Base-by-base conservation (phyloP, 192 early-diverging fungal species). In the Obelidium mucronatum region DNA sequence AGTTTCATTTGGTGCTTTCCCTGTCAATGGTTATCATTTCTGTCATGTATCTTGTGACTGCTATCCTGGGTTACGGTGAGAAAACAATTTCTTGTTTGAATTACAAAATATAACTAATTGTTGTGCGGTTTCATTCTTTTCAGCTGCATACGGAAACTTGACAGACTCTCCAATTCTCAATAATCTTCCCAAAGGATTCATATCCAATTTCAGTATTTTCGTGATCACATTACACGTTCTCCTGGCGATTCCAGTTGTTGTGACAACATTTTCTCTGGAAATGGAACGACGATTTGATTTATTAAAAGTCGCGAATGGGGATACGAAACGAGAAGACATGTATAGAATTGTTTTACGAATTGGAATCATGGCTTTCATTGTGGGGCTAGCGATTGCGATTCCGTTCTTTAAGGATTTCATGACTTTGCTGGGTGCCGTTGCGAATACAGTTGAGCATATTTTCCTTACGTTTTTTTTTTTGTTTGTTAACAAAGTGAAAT, bases 381-480 rank as follows among this genome's bases (percentile, higher is more conserved):
- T 84, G 3, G 76, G 82, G n/a, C 80, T 91, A 67, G 91, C 92
- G 8, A 80, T 91, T 72, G 78, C 86, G 34, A 85, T 95, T 3
- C 92, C 94, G 4, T 93, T 90, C 83, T 95, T 96, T 86, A 88
- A 86, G 59, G 89, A 92, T 72, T 83, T 94, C 30, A 85, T 95
- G 86, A 89, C 89, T 2, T 82, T 96, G n/a, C 67, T 96, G n/a
- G 93, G 94, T n/a, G 91, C 93, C 5, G 74, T 94, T 8, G 88
- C 91, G 44, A 94, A 92, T 70, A 81, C 79, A 3, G 61, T 79
- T 26, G 56, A 64, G n/a, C n/a, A n/a, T n/a, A n/a, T n/a, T n/a
- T n/a, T n/a, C n/a, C n/a, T n/a, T n/a, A n/a, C 63, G 36, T 19
- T 24, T 30, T 61, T n/a, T 40, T 77, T 17, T 37, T 8, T 8